Evolutionary conservation across 805 yeast species (phyloP).

Genomic region (Kurtzmaniella cleridarum): DNA sequence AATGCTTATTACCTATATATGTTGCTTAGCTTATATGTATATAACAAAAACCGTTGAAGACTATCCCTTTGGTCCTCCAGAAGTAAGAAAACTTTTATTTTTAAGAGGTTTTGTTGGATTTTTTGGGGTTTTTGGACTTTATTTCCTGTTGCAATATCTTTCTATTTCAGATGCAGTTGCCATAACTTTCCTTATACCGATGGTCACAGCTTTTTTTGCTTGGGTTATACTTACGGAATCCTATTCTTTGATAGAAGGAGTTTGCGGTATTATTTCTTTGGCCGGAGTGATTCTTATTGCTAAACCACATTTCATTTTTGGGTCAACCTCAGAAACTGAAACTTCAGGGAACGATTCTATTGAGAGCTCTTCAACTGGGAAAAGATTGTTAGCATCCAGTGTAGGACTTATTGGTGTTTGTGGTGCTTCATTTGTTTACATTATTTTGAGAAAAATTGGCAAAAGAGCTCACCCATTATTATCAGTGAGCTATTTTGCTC

Average conservation of each 20-base stretch:
- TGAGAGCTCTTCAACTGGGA: slow-evolving; percentile 49
- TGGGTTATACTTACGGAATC: slow-evolving; percentile 60
- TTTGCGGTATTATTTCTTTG: slow-evolving; percentile 64
- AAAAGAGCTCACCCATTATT: slow-evolving; percentile 73
- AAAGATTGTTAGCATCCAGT: slow-evolving; percentile 55
- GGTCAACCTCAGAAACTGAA: slow-evolving; percentile 29
- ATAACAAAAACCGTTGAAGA: slow-evolving; percentile 44
- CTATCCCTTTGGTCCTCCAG: slow-evolving; percentile 67
- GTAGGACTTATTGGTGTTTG: slow-evolving; percentile 63
- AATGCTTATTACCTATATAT: slow-evolving; percentile 64
- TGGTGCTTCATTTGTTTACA: slow-evolving; percentile 67
- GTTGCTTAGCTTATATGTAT: slow-evolving; percentile 54
- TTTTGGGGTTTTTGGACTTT: slow-evolving; percentile 74
- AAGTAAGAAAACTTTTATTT: slow-evolving; percentile 47
- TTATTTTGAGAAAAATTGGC: slow-evolving; percentile 71
- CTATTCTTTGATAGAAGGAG: slow-evolving; percentile 60
- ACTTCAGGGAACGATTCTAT: slow-evolving; percentile 29
- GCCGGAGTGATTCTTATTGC: slow-evolving; percentile 78
- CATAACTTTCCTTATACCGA: slow-evolving; percentile 73
- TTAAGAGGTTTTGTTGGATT: slow-evolving; percentile 71
- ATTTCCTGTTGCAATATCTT: slow-evolving; percentile 66
- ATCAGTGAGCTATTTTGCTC: slow-evolving; percentile 72
- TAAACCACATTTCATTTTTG: slow-evolving; percentile 70
- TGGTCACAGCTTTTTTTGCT: slow-evolving; percentile 71
- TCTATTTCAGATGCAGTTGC: slow-evolving; percentile 78